Conservation (phyloP, 78 protist species). For the Cavenderia fasciculata region DNA sequence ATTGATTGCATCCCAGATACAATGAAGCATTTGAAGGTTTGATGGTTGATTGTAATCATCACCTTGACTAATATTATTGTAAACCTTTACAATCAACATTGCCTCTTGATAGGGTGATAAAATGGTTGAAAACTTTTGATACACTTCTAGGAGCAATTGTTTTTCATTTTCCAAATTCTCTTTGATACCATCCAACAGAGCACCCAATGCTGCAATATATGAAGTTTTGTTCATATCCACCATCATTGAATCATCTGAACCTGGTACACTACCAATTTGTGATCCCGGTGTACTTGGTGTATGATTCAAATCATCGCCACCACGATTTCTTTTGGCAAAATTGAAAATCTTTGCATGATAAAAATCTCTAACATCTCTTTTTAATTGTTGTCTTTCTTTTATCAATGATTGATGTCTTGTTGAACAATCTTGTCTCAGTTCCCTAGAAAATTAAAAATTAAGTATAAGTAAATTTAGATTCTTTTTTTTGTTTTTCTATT, state of each 20-base stretch:
- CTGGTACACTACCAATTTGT: not conserved
- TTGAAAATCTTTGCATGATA: slow-evolving; percentile 37
- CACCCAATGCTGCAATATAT: slow-evolving; percentile 4
- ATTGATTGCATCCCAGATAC: slow-evolving; percentile 21
- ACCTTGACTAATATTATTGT: not conserved
- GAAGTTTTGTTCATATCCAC: not conserved
- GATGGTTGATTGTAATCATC: slow-evolving; percentile 3
- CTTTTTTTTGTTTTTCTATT: too few species aligned
- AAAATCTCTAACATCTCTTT: slow-evolving; percentile 49
- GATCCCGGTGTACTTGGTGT: too few species aligned
- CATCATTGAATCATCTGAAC: slow-evolving; percentile 3
- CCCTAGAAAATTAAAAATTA: not conserved
- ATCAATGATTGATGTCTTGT: slow-evolving; percentile 12
- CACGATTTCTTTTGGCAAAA: not conserved
- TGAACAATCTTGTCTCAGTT: slow-evolving; percentile 17
- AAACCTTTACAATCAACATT: slow-evolving; percentile 33
- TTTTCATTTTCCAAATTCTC: slow-evolving; percentile 55
- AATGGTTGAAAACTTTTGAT: slow-evolving; percentile 25
- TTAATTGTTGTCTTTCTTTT: slow-evolving; percentile 41
- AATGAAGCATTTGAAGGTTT: slow-evolving; percentile 54
- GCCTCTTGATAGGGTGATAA: slow-evolving; percentile 62
- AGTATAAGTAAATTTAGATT: too few species aligned
- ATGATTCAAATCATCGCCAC: not conserved
- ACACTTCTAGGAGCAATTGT: slow-evolving; percentile 10
- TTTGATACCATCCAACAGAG: slow-evolving; percentile 38